Evolutionary conservation across 148 eudicot species (phyloP).

Genomic region (Spergularia marina): DNA sequence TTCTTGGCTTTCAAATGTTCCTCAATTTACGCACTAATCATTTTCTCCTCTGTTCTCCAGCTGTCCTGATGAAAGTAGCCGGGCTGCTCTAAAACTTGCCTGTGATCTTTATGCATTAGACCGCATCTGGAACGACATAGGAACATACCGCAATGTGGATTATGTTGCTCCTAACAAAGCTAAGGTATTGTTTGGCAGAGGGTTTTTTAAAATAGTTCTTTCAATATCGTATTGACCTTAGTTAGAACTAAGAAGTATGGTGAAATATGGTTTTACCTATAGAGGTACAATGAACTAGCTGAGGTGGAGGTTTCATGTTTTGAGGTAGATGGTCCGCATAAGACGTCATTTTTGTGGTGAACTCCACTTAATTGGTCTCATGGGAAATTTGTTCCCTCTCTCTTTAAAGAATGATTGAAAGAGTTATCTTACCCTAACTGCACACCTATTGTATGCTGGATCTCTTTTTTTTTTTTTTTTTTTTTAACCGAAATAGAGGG

Average conservation of each 20-base stretch:
- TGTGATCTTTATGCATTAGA: constrained; percentile 96
- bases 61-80: constrained; percentile 74
- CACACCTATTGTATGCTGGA: background rate
- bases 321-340: too few relatives aligned
- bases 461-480: background rate
- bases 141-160: constrained; percentile 96
- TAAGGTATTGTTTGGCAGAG: constrained; percentile 47
- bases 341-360: too few relatives aligned
- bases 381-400: too few relatives aligned
- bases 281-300: too few relatives aligned
- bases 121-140: constrained; percentile 90
- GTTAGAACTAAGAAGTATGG: background rate
- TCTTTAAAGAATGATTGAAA: too few relatives aligned
- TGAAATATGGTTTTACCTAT: background rate
- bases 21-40: constrained; percentile 1
- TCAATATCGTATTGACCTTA: background rate
- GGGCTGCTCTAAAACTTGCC: constrained; percentile 74
- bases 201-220: background rate
- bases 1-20: background rate
- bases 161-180: constrained; percentile 98
- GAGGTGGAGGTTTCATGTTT: too few relatives aligned
- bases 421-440: background rate
- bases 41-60: constrained; percentile 32
- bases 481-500: too few relatives aligned
- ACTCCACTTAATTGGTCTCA: too few relatives aligned